Conservation (phyloP, 257 asterid species). For the Fraxinus americana region DNA sequence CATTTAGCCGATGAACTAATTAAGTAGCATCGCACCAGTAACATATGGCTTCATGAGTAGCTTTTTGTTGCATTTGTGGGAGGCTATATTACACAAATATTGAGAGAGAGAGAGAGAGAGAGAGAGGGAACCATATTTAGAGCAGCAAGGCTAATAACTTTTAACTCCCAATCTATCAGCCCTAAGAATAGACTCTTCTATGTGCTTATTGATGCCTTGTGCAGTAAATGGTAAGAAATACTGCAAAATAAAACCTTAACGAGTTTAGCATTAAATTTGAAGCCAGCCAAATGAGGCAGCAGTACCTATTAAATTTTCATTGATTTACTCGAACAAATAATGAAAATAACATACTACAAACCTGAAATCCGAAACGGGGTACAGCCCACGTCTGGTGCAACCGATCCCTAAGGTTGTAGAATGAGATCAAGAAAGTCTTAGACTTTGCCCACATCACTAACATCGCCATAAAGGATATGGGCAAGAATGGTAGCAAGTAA, state of each 20-base stretch:
- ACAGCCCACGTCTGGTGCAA: constrained; percentile 88
- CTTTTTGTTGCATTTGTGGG: no score
- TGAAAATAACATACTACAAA: constrained; percentile 21
- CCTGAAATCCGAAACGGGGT: constrained; percentile 96
- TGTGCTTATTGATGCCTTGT: constrained; percentile 71
- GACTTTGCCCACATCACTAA: constrained; percentile 83
- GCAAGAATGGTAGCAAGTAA: constrained; percentile 51
- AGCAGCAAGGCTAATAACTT: constrained; percentile 95
- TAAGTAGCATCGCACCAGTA: no score
- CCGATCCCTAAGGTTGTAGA: constrained; percentile 63
- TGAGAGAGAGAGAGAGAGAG: neutral
- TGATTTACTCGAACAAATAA: neutral
- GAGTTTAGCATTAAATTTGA: neutral
- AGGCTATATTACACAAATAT: no score
- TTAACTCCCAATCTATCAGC: constrained; percentile 88
- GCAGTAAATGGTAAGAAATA: constrained; percentile 93
- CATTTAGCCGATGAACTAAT: neutral
- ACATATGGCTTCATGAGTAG: no score
- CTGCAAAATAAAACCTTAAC: constrained; percentile 34
- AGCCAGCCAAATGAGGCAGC: neutral
- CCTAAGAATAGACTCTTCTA: constrained; percentile 84
- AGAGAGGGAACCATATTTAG: constrained; percentile 66
- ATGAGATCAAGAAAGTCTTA: constrained; percentile 66
- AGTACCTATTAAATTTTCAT: neutral
- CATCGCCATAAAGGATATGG: constrained; percentile 57